These are phyloP conservation scores for Chenopodium formosanum DNA, from an alignment of 148 eudicot genomes.

Conservation along the genomic window DNA sequence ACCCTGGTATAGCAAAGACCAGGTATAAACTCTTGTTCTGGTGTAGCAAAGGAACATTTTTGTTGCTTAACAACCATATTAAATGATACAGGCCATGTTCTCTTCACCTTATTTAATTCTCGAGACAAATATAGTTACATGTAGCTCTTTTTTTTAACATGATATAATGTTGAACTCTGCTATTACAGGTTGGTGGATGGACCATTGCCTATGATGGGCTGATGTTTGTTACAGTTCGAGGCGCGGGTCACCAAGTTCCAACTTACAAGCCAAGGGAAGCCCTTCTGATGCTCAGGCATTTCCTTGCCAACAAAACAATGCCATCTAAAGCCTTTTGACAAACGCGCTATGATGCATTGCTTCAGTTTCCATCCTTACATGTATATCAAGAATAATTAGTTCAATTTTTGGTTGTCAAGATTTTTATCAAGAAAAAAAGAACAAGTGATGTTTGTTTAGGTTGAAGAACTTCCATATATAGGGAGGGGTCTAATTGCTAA, in stretches of 20 bases:
- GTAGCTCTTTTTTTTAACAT: not conserved
- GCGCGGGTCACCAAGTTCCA: slow-evolving; percentile 80
- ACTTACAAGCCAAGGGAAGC: slow-evolving; percentile 58
- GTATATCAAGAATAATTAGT: not conserved
- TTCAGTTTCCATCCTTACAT: not conserved
- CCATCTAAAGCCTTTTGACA: slow-evolving; percentile 34
- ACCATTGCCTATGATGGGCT: slow-evolving; percentile 39
- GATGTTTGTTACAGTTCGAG: slow-evolving; percentile 61
- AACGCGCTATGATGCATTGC: not conserved
- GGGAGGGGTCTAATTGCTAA: slow-evolving; percentile 27
- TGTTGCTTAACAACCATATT: too few relatives aligned
- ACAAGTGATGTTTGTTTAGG: slow-evolving; percentile 1
- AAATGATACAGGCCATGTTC: too few relatives aligned
- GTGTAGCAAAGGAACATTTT: not conserved
- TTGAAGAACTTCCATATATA: not conserved
- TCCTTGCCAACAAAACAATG: slow-evolving; percentile 45
- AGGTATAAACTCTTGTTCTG: slow-evolving; percentile 21
- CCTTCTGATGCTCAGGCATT: slow-evolving; percentile 40
- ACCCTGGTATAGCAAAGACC: slow-evolving; percentile 32
- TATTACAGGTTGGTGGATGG: slow-evolving; percentile 40
- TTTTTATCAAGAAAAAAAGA: not conserved
- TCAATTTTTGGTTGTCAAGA: not conserved
- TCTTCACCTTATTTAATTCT: too few relatives aligned
- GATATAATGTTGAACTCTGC: not conserved
- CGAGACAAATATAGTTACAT: not conserved